Evolutionary conservation across 768 basidiomycete species (phyloP).

Genomic region (Floccularia luteovirens): DNA sequence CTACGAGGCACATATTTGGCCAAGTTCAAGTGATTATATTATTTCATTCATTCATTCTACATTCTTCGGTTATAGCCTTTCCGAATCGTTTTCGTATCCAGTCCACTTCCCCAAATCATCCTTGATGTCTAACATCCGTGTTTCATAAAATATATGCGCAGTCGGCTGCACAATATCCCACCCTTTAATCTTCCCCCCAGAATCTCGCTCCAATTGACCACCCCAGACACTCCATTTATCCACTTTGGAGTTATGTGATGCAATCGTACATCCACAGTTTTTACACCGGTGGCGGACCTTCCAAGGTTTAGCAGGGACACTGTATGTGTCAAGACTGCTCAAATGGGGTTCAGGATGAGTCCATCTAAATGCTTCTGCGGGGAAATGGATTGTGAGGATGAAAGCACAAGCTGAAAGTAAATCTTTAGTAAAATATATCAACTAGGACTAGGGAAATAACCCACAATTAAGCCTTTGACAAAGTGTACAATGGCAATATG

Average conservation of each 20-base stretch:
- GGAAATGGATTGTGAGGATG: conserved; percentile 54
- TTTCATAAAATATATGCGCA: conserved; percentile 60
- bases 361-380: conserved; percentile 45
- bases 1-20: no score
- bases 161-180: conserved; percentile 56
- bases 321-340: conserved; percentile 35
- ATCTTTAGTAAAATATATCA: neutral
- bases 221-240: conserved; percentile 54
- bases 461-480: conserved; percentile 56
- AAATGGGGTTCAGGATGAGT: conserved; percentile 28
- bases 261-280: conserved; percentile 46
- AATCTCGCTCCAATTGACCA: conserved; percentile 44
- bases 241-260: conserved; percentile 41
- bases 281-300: conserved; percentile 62
- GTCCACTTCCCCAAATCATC: conserved; percentile 59
- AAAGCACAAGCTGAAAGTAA: conserved; percentile 45
- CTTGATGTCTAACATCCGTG: conserved; percentile 46
- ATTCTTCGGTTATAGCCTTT: conserved; percentile 14
- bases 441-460: conserved; percentile 8
- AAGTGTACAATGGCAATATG: conserved; percentile 65
- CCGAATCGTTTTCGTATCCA: conserved; percentile 50
- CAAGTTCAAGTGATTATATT: conserved; percentile 7
- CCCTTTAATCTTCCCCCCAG: conserved; percentile 36
- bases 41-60: neutral
- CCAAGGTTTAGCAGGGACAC: conserved; percentile 40